Evolutionary conservation across 192 early-diverging fungal species (phyloP), one percentile per base, ranked within the genome.

Genomic region (Podila epicladia): DNA sequence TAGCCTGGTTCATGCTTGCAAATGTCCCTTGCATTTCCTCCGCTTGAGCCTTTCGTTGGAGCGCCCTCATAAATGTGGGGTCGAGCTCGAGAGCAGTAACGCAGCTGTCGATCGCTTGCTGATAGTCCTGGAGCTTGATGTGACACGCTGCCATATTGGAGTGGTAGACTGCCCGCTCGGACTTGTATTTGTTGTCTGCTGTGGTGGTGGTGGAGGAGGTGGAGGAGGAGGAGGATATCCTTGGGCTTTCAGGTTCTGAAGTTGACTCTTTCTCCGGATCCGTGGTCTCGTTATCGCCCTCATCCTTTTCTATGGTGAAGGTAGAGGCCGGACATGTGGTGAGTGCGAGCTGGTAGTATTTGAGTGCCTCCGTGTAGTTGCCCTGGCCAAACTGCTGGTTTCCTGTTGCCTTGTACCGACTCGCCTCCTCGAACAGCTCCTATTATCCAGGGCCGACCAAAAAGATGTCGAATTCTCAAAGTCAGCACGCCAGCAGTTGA

Each of bases 71-170:
- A 49, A 89, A 93, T 3, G 74, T 73, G 19, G 89, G 89, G 22
- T 83, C 85, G 32, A 84, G 63, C 53, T 87, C 83, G 17, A 93
- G 65, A 1, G 92, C 90, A 59, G 58, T 29, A 9, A n/a, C 72
- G 31, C 69, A 77, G 41, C 20, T 64, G 15, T 80, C 66, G 9
- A 82, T 64, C 15, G 76, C 76, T 17, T 49, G 0, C 26, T 53
- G 24, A 57, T 75, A 72, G 5, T 79, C 67, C 62, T 67, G 71
- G 9, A 83, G 65, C 64, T 91, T 88, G 62, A 92, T 73, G 37
- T 90, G 69, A 62, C 92, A 93, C 7, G 92, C 91, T 38, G 88
- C 92, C 58, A 92, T 89, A 64, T 93, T 93, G 50, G 79, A 69
- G 51, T 83, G 85, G 62, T 86, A 92, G 12, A 91, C 64, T 17